A percentile compares a stretch with the other conserved stretches of the same genome.
Conservation (phyloP, 371 early-diverging fungal genomes). For the Apophysomyces variabilis region DNA sequence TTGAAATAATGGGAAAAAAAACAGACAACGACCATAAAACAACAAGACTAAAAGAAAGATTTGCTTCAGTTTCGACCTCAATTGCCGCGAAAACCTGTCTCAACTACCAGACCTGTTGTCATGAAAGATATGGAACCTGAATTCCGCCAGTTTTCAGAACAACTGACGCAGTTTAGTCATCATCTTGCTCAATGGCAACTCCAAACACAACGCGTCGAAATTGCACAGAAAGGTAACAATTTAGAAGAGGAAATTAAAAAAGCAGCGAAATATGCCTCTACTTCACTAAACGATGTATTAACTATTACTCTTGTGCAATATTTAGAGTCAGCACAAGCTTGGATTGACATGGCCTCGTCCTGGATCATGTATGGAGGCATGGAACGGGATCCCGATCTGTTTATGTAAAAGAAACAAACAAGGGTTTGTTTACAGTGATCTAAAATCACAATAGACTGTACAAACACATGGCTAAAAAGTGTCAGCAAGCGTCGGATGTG, state of each 20-base stretch:
- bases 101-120: neutral
- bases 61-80: conserved; percentile 29
- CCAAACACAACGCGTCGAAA: conserved; percentile 13
- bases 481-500: conserved; percentile 34
- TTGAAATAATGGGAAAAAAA: conserved; percentile 1
- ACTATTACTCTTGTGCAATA: neutral
- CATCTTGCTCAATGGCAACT: conserved; percentile 8
- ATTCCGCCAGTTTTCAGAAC: conserved; percentile 26
- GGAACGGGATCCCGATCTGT: conserved; percentile 42
- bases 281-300: no score
- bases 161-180: conserved; percentile 17
- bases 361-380: conserved; percentile 46
- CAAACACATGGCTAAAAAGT: conserved; percentile 38
- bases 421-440: no score
- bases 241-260: neutral
- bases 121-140: conserved; percentile 40
- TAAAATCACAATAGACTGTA: conserved; percentile 20
- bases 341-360: conserved; percentile 33
- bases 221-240: neutral
- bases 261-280: no score
- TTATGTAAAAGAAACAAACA: conserved; percentile 28
- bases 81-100: conserved; percentile 20
- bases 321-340: conserved; percentile 23
- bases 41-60: neutral
- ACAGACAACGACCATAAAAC: neutral